These are phyloP conservation scores for Annulohypoxylon stygium DNA, from an alignment of 495 filamentous ascomycete genomes.

Conservation along the genomic window DNA sequence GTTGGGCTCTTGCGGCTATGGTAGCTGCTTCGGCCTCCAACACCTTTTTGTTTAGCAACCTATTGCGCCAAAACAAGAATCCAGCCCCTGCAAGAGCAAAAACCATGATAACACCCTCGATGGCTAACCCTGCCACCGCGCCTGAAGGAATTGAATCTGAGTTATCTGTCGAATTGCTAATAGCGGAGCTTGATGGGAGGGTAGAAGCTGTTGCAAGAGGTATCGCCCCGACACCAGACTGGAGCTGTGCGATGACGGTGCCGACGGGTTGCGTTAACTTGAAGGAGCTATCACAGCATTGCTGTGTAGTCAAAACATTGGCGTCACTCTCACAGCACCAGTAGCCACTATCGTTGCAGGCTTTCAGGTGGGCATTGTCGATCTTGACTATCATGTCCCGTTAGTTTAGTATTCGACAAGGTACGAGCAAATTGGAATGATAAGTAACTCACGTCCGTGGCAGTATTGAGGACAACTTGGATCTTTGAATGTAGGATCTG, in stretches of 20 bases:
- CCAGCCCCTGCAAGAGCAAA: constrained; percentile 18
- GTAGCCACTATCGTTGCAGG: constrained; percentile 46
- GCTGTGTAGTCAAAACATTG: constrained; percentile 31
- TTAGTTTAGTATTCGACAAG: constrained; percentile 6
- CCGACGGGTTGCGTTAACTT: constrained; percentile 41
- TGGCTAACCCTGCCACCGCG: constrained; percentile 27
- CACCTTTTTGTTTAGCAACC: constrained; percentile 19
- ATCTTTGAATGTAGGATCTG: constrained; percentile 50
- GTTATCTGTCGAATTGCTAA: not conserved
- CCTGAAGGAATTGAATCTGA: constrained; percentile 19
- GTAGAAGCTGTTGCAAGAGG: constrained; percentile 27
- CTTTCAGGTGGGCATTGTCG: constrained; percentile 41
- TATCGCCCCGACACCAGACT: constrained; percentile 25
- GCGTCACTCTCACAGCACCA: constrained; percentile 51
- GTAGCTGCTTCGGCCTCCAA: constrained; percentile 26
- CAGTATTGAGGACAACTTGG: constrained; percentile 52
- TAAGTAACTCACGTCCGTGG: constrained; percentile 35
- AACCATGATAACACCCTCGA: constrained; percentile 28
- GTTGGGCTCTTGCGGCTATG: constrained; percentile 7
- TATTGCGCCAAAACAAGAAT: constrained; percentile 37
- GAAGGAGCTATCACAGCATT: constrained; percentile 50
- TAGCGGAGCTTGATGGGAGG: not conserved
- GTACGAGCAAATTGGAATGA: not conserved
- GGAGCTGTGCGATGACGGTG: constrained; percentile 38
- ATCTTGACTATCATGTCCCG: constrained; percentile 21